Evolutionary conservation across 1,139 yeast genomes (phyloP).

Genomic region (Nakaseomyces kungkrabaensis): DNA sequence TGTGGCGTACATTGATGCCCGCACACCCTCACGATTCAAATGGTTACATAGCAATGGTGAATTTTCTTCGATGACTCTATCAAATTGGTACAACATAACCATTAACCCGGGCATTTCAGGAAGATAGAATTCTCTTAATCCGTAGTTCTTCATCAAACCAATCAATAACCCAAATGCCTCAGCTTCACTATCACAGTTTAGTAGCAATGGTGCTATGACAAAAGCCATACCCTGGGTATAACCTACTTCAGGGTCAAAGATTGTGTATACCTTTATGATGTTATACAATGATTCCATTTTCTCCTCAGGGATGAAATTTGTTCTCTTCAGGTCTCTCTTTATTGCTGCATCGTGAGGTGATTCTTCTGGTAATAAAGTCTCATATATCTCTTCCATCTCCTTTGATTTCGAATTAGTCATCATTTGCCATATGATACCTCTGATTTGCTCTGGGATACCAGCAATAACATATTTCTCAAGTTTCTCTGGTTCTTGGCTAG

Average conservation of each 20-base stretch:
- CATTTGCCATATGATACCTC: constrained; percentile 90
- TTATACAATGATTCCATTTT: constrained; percentile 55
- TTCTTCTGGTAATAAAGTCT: constrained; percentile 40
- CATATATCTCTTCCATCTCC: constrained; percentile 58
- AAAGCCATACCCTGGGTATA: constrained; percentile 98
- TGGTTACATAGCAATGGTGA: constrained; percentile 40
- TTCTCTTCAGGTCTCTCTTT: constrained; percentile 71
- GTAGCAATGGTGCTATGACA: constrained; percentile 70
- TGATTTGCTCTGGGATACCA: constrained; percentile 76
- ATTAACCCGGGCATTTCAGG: constrained; percentile 94
- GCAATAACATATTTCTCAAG: constrained; percentile 51
- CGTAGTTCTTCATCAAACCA: constrained; percentile 75
- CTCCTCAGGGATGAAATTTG: constrained; percentile 61
- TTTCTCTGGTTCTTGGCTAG: constrained; percentile 48
- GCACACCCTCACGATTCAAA: constrained; percentile 71
- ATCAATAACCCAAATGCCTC: constrained; percentile 81
- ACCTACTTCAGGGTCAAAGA: constrained; percentile 88
- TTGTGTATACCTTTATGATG: constrained; percentile 73
- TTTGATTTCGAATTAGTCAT: constrained; percentile 73
- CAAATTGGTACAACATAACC: constrained; percentile 77
- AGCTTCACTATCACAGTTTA: constrained; percentile 63
- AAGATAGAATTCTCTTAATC: constrained; percentile 61
- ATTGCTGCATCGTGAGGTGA: constrained; percentile 71
- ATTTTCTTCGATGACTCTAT: constrained; percentile 54
- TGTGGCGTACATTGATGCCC: constrained; percentile 88